These are phyloP conservation scores for Candida rishiriensis DNA, from an alignment of 805 yeast genomes.

Conservation along the genomic window DNA sequence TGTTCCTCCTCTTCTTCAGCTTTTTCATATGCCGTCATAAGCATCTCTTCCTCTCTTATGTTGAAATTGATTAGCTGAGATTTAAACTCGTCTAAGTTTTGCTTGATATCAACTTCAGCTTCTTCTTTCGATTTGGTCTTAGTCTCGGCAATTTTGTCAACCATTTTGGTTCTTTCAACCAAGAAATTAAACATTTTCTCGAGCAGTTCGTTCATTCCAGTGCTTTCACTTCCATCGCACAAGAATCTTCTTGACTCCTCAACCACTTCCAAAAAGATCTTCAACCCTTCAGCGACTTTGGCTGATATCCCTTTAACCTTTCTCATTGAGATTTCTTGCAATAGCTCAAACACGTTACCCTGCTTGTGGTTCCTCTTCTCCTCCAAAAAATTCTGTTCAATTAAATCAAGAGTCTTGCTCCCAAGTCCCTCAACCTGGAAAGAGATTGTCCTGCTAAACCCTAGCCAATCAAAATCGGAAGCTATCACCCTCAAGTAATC, in stretches of 20 bases:
- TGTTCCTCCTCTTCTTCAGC: conserved; percentile 2
- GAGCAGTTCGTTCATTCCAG: conserved; percentile 3
- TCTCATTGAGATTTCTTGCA: conserved; percentile 10
- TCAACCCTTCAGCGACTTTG: conserved; percentile 23
- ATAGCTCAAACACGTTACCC: conserved; percentile 7
- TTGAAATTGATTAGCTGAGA: conserved; percentile 24
- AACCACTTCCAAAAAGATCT: conserved; percentile 27
- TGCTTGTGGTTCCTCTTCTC: conserved; percentile 5
- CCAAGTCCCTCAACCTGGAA: conserved; percentile 71
- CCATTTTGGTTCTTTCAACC: conserved; percentile 15
- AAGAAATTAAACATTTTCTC: conserved; percentile 20
- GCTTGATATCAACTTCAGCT: conserved; percentile 15
- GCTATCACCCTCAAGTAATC: conserved; percentile 62
- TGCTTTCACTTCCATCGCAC: conserved; percentile 1
- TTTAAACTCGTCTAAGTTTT: conserved; percentile 26
- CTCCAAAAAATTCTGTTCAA: conserved; percentile 13
- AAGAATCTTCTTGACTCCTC: conserved; percentile 15
- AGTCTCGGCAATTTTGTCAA: conserved; percentile 14
- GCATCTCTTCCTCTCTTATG: conserved; percentile 19
- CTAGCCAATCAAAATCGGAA: conserved; percentile 54
- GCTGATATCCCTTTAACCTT: conserved; percentile 13
- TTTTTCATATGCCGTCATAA: conserved; percentile 19
- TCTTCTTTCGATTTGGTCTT: conserved; percentile 18
- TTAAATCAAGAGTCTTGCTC: conserved; percentile 32
- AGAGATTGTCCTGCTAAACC: conserved; percentile 53